Conservation (phyloP, 768 basidiomycete genomes). For the Rossbeevera mucosa region DNA sequence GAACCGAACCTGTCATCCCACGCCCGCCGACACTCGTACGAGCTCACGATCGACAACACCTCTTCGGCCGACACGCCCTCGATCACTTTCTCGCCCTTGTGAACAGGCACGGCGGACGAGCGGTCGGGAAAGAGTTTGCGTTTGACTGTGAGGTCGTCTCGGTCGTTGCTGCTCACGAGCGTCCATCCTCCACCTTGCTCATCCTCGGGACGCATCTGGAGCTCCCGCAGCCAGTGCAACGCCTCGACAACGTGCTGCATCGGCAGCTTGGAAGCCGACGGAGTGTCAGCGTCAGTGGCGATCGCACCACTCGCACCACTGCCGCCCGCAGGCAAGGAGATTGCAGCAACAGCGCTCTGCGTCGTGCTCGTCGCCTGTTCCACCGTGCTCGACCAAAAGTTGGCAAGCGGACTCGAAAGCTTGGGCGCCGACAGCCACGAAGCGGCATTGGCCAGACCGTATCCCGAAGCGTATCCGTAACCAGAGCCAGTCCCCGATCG, state of each 20-base stretch:
- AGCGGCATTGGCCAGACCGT: conserved; percentile 19
- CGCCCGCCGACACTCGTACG: conserved; percentile 63
- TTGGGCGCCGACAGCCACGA: conserved; percentile 58
- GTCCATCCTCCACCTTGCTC: conserved; percentile 60
- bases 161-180: conserved; percentile 54
- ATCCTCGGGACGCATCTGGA: conserved; percentile 52
- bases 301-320: conserved; percentile 13
- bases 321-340: conserved; percentile 48
- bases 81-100: conserved; percentile 86
- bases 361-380: conserved; percentile 72
- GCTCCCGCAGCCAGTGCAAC: conserved; percentile 70
- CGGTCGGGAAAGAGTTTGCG: conserved; percentile 73
- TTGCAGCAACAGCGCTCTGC: conserved; percentile 73
- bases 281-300: conserved; percentile 35
- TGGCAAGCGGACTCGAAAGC: conserved; percentile 64
- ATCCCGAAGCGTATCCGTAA: background rate
- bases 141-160: conserved; percentile 63
- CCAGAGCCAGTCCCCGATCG: background rate
- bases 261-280: conserved; percentile 58
- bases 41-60: conserved; percentile 66
- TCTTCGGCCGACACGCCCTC: conserved; percentile 94
- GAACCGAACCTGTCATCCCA: conserved; percentile 89
- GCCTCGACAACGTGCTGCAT: conserved; percentile 83
- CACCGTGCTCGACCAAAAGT: conserved; percentile 70
- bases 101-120: conserved; percentile 76